A percentile compares a stretch with the other conserved stretches of the same genome.
Conservation (phyloP, 2,329 filamentous ascomycete genomes). For the Leptosphaerulina australis region DNA sequence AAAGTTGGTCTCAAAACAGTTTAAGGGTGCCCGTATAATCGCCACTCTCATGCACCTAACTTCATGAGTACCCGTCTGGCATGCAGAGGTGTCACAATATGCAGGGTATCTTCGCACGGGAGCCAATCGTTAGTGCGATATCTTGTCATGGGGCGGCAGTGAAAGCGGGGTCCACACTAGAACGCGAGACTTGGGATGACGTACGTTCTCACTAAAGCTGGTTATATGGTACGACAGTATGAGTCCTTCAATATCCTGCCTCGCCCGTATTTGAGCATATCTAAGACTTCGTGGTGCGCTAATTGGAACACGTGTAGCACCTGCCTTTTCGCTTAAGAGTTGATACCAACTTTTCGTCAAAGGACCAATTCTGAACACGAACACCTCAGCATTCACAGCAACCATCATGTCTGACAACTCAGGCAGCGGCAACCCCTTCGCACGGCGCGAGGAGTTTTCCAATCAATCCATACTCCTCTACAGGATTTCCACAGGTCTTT, state of each 20-base stretch:
- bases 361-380: not conserved
- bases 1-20: not conserved
- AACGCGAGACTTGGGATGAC: constrained; percentile 10
- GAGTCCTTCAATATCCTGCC: constrained; percentile 2
- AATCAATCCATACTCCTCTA: constrained; percentile 69
- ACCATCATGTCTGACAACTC: constrained; percentile 10
- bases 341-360: no score
- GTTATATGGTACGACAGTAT: constrained; percentile 14
- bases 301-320: not conserved
- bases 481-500: constrained; percentile 74
- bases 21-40: constrained; percentile 1
- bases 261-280: not conserved
- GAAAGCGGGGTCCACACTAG: constrained; percentile 16
- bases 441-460: constrained; percentile 70
- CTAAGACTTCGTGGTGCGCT: no score
- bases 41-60: constrained; percentile 11
- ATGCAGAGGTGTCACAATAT: constrained; percentile 8
- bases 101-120: constrained; percentile 1
- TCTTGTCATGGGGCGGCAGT: constrained; percentile 14
- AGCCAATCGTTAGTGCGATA: constrained; percentile 7
- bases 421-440: constrained; percentile 72
- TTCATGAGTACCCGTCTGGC: not conserved
- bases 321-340: not conserved
- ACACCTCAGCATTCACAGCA: not conserved
- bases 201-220: constrained; percentile 4